Conservation (phyloP, 2,329 filamentous ascomycete genomes). For the Metarhizium guizhouense region DNA sequence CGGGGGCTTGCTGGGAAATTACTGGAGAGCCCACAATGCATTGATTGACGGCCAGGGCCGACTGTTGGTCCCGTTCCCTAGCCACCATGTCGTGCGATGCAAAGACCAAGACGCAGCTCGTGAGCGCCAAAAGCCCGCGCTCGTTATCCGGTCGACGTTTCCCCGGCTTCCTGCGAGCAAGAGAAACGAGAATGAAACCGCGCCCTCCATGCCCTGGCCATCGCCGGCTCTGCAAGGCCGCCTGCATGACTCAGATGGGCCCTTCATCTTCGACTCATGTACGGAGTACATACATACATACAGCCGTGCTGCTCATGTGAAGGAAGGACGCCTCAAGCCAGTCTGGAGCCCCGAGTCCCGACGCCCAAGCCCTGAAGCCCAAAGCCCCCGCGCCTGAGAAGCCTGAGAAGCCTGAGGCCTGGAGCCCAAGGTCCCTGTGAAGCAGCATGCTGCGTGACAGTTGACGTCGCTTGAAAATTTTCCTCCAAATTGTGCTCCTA, state of each 20-base stretch:
- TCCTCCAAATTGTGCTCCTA: not conserved
- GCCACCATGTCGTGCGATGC: not conserved
- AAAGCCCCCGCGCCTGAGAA: not conserved
- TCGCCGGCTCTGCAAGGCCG: not conserved
- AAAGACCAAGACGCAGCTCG: slow-evolving; percentile 4
- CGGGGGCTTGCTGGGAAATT: not conserved
- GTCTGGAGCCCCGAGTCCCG: no score
- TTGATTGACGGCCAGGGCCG: not conserved
- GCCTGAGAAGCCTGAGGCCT: not conserved
- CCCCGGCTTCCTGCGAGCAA: not conserved
- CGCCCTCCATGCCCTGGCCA: not conserved
- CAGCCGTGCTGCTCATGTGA: not conserved
- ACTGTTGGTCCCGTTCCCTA: not conserved
- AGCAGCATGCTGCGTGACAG: not conserved
- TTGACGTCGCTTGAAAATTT: not conserved
- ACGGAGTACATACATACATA: no score
- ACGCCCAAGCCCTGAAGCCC: not conserved
- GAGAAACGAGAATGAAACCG: slow-evolving; percentile 4
- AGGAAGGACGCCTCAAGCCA: no score
- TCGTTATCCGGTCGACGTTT: not conserved
- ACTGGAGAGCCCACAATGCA: not conserved
- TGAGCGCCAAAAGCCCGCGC: not conserved
- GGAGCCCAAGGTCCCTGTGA: not conserved
- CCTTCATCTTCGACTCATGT: not conserved
- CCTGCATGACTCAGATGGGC: not conserved